Conservation (phyloP, 139 green algal genomes). For the Eudorina sp. region DNA sequence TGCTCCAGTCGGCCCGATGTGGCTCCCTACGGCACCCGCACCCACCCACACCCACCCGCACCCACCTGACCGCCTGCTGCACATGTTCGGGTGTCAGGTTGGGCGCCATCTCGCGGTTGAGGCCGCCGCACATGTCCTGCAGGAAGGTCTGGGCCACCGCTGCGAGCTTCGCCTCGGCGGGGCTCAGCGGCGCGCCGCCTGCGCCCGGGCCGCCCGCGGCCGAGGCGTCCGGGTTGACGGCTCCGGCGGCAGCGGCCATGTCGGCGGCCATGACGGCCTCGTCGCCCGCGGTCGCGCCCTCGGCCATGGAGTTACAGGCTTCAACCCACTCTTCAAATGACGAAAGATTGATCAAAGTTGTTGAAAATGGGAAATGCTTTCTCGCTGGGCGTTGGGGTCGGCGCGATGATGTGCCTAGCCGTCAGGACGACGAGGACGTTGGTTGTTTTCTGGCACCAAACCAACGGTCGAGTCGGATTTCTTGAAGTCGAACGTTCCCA, state of each 20-base stretch:
- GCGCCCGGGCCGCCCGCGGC: not conserved
- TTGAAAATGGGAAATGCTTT: no score
- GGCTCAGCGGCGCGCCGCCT: not conserved
- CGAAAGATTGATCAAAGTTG: no score
- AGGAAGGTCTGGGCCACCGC: not conserved
- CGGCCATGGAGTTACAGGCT: not conserved
- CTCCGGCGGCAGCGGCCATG: not conserved
- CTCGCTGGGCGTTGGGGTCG: no score
- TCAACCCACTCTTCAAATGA: no score
- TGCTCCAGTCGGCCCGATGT: no score
- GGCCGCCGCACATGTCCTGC: conserved; percentile 18
- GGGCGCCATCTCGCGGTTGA: conserved; percentile 6
- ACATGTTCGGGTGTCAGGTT: not conserved
- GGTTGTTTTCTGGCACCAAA: no score
- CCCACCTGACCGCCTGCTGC: not conserved
- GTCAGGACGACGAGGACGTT: no score
- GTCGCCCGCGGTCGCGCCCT: conserved; percentile 1
- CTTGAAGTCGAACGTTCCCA: no score
- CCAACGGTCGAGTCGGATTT: no score
- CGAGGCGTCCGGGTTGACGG: not conserved
- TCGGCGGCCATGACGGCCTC: not conserved
- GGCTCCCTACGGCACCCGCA: no score
- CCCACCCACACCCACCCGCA: not conserved
- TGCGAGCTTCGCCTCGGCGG: not conserved
- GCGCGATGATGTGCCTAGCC: no score